phyloP scores from a whole-genome alignment of 2,329 filamentous ascomycete species.

The Cladophialophora chaetospira region DNA sequence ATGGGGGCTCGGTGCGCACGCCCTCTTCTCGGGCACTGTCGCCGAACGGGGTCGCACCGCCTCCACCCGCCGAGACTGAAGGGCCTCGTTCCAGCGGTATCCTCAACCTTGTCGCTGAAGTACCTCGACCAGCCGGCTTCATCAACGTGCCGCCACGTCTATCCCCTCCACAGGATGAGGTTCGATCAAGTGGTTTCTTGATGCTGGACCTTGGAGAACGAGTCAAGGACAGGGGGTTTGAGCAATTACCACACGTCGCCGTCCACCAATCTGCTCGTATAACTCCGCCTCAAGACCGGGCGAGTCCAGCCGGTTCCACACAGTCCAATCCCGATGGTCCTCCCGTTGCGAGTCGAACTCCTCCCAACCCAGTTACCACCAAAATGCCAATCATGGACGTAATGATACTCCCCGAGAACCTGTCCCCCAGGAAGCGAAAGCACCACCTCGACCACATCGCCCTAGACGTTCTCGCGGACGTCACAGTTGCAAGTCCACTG shows the following conservation, averaged over 20 bases:
- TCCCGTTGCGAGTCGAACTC: conserved; percentile 12
- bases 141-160: conserved; percentile 17
- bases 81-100: conserved; percentile 34
- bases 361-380: conserved; percentile 12
- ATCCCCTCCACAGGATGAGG: conserved; percentile 28
- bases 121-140: conserved; percentile 13
- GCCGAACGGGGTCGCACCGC: conserved; percentile 18
- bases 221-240: conserved; percentile 18
- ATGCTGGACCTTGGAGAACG: conserved; percentile 28
- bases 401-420: conserved; percentile 23
- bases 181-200: conserved; percentile 33
- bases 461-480: conserved; percentile 33
- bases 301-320: conserved; percentile 24
- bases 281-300: conserved; percentile 22
- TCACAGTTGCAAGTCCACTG: conserved; percentile 30
- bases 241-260: conserved; percentile 12
- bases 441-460: conserved; percentile 28
- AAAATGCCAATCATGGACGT: conserved; percentile 20
- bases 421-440: conserved; percentile 31
- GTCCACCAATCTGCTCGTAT: conserved; percentile 17
- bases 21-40: conserved; percentile 31
- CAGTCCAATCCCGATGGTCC: conserved; percentile 17
- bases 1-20: conserved; percentile 28
- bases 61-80: conserved; percentile 13
- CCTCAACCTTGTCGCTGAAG: conserved; percentile 28